Conservation (phyloP, 805 yeast species). For the Saccharomycopsis guyanensis region DNA sequence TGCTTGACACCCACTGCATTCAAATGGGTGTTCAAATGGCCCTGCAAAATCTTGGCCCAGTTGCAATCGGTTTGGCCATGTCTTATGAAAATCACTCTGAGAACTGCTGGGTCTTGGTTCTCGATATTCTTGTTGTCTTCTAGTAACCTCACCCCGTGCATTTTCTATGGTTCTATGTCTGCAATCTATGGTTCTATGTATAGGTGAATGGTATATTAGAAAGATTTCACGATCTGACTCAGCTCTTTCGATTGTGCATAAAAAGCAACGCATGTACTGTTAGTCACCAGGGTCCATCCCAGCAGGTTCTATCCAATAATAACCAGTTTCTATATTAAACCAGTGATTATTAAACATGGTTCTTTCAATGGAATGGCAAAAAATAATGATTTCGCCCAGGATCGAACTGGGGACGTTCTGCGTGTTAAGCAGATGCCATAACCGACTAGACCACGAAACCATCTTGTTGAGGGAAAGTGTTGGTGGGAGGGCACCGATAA, state of each 20-base stretch:
- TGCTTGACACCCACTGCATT: constrained; percentile 57
- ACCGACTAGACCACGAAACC: constrained; percentile 99
- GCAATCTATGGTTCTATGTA: too few relatives aligned
- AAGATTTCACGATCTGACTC: too few relatives aligned
- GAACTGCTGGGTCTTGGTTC: constrained; percentile 27
- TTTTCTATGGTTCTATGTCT: too few relatives aligned
- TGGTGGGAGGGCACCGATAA: background rate
- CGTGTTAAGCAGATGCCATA: constrained; percentile 99
- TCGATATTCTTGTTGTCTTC: constrained; percentile 3
- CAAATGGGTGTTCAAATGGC: constrained; percentile 57
- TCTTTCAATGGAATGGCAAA: constrained; percentile 20
- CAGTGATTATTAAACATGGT: too few relatives aligned
- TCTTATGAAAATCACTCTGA: constrained; percentile 58
- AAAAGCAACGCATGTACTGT: too few relatives aligned
- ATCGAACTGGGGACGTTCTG: constrained; percentile 99
- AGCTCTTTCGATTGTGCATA: too few relatives aligned
- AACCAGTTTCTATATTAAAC: too few relatives aligned
- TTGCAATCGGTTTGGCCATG: constrained; percentile 85
- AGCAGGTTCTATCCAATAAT: too few relatives aligned
- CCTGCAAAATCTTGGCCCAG: constrained; percentile 62
- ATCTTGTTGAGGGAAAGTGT: constrained; percentile 13
- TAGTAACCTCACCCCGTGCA: too few relatives aligned
- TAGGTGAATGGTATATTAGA: too few relatives aligned
- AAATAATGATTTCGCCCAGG: constrained; percentile 96
- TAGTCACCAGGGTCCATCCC: too few relatives aligned